Conservation (phyloP, 192 early-diverging fungal species). For the Allomyces javanicus region DNA sequence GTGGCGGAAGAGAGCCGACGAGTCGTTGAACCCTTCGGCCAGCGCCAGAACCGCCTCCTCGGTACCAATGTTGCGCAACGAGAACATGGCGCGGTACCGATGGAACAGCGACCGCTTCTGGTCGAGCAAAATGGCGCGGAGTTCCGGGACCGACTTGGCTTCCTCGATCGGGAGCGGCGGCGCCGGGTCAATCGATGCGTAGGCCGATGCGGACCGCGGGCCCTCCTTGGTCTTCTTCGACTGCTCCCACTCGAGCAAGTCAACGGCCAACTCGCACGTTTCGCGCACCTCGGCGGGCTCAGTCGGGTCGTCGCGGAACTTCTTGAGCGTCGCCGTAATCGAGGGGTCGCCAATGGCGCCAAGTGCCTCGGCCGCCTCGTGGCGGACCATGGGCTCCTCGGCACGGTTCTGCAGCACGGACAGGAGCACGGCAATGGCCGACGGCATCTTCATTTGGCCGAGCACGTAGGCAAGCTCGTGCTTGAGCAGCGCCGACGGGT, state of each 20-base stretch:
- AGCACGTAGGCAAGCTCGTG: conserved; percentile 93
- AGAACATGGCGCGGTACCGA: conserved; percentile 89
- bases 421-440: conserved; percentile 48
- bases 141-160: conserved; percentile 38
- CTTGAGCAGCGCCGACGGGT: conserved; percentile 72
- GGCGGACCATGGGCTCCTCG: conserved; percentile 87
- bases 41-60: conserved; percentile 65
- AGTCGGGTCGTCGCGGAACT: conserved; percentile 48
- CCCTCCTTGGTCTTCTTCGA: conserved; percentile 21
- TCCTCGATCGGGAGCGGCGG: conserved; percentile 41
- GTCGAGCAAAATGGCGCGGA: conserved; percentile 45
- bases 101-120: conserved; percentile 58
- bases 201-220: conserved; percentile 13
- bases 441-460: conserved; percentile 77
- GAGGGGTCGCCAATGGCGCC: conserved; percentile 67
- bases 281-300: conserved; percentile 43
- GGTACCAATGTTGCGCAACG: conserved; percentile 65
- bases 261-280: conserved; percentile 79
- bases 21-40: conserved; percentile 59
- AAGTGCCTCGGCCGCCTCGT: conserved; percentile 93
- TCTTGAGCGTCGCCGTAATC: conserved; percentile 47
- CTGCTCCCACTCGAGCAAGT: conserved; percentile 62
- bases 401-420: conserved; percentile 40
- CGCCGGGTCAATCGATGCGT: conserved; percentile 78
- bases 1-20: conserved; percentile 68